Evolutionary conservation across 2,329 filamentous ascomycete genomes (phyloP).

Genomic region (Pezicula neosporulosa): DNA sequence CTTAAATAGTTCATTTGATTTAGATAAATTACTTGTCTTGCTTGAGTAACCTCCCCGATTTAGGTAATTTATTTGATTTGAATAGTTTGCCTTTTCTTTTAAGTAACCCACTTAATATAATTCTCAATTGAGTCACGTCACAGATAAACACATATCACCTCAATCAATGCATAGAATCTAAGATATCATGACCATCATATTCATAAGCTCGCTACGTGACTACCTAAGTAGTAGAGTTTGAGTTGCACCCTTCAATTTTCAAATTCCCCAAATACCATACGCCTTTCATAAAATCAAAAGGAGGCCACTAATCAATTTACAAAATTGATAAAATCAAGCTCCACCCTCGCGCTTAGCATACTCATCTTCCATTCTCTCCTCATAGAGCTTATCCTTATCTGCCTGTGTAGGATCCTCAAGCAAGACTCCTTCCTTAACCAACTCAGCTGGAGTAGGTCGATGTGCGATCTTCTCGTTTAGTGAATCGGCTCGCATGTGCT

Average conservation of each 20-base stretch:
- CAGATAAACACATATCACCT: too few relatives aligned
- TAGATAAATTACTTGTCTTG: too few relatives aligned
- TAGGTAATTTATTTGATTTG: too few relatives aligned
- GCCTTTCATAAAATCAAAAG: background rate
- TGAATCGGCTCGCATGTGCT: slow-evolving; percentile 81
- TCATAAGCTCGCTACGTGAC: background rate
- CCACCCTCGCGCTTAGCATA: slow-evolving; percentile 62
- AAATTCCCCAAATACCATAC: background rate
- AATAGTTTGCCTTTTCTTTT: too few relatives aligned
- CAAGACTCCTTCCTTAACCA: slow-evolving; percentile 78
- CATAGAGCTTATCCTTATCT: slow-evolving; percentile 39
- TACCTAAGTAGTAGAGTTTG: background rate
- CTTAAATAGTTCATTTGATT: too few relatives aligned
- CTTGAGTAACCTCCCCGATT: too few relatives aligned
- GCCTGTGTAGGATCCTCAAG: slow-evolving; percentile 56
- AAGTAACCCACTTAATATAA: too few relatives aligned
- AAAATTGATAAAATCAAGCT: slow-evolving; percentile 36
- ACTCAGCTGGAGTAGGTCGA: slow-evolving; percentile 70
- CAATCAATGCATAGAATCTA: background rate
- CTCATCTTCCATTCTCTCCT: slow-evolving; percentile 60
- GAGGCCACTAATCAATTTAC: background rate
- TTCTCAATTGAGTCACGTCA: background rate
- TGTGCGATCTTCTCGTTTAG: slow-evolving; percentile 84
- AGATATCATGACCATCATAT: background rate
- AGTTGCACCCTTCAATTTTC: background rate